Evolutionary conservation across 371 early-diverging fungal genomes (phyloP).

Genomic region (Mucor indicus): DNA sequence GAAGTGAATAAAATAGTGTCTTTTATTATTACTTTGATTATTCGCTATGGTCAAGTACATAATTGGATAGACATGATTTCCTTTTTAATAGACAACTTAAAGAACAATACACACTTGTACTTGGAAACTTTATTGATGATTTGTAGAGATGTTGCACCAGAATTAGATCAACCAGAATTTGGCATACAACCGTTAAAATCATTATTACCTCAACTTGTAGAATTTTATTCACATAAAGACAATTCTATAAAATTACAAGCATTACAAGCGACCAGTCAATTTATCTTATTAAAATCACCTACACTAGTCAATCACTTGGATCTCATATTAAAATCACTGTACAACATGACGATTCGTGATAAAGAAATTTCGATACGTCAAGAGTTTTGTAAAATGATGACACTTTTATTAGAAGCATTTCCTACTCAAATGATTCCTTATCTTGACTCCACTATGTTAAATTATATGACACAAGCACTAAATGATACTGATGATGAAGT

Average conservation of each 20-base stretch:
- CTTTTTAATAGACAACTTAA: conserved; percentile 60
- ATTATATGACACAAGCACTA: conserved; percentile 82
- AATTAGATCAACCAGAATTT: conserved; percentile 65
- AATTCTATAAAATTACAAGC: conserved; percentile 66
- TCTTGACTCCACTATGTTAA: conserved; percentile 69
- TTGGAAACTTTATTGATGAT: conserved; percentile 78
- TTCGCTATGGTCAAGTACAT: conserved; percentile 52
- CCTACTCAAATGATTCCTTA: conserved; percentile 69
- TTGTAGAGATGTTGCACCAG: conserved; percentile 77
- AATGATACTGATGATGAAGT: conserved; percentile 65
- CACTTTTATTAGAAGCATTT: conserved; percentile 9
- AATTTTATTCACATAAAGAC: conserved; percentile 60
- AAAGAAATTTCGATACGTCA: conserved; percentile 2
- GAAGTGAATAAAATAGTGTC: conserved; percentile 27
- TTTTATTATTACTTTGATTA: conserved; percentile 72
- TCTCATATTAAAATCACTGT: conserved; percentile 3
- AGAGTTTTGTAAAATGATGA: conserved; percentile 4
- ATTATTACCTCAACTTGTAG: conserved; percentile 73
- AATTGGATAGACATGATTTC: conserved; percentile 75
- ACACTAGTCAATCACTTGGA: conserved; percentile 44
- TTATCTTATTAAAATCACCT: conserved; percentile 57
- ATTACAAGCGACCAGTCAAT: conserved; percentile 72
- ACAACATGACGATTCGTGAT: neutral
- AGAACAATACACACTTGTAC: conserved; percentile 57
- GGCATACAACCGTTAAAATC: conserved; percentile 62